Base-by-base conservation (phyloP, 2,329 filamentous ascomycete species). In the Gyromitra esculenta region DNA sequence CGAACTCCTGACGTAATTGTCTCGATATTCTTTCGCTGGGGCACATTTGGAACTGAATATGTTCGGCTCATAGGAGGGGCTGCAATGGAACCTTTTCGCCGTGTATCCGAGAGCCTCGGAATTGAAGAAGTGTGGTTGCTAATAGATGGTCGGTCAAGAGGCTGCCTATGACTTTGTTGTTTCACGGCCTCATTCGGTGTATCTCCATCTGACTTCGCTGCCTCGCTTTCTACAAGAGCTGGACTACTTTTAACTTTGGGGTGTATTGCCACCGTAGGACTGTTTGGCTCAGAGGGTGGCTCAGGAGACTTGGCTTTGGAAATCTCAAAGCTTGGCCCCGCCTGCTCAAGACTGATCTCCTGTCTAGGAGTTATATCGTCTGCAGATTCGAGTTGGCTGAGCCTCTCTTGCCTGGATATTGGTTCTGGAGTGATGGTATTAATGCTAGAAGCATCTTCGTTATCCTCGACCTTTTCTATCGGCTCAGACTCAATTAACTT, bases 11-110 rank as follows among this genome's bases (percentile, higher is more conserved):
- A 57, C 15, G 72, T 43, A 13, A 59, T 71, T 59, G 50, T 43
- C 9, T 74, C 75, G 25, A 64, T 68, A 39, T 63, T 52, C 52
- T 77, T 78, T 64, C 79, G 65, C 48, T 73, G 75, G 35, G 76
- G 48, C 15, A 75, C 76, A 37, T 65, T 54, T 31, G 78, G 77
- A 15, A 78, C 70, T 18, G 79, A 79, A 25, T 73, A 73, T 9
- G 79, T 78, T 59, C 79, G 76, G 21, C 43, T 67, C 45, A 79
- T 70, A 56, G 75, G 59, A 52, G 77, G 77, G n/a, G 77, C 65
- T 59, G 45, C 25, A 35, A 48, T 50, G n/a, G 35, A 45, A 8
- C 48, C 68, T 18, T 78, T 77, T 39, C 78, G 75, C 11, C 77
- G 73, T 35, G 72, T 60, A 62, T 76, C 76, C 43, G 68, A 56